Base-by-base conservation (phyloP, 2,329 filamentous ascomycete genomes). In the Colletotrichum sp. region DNA sequence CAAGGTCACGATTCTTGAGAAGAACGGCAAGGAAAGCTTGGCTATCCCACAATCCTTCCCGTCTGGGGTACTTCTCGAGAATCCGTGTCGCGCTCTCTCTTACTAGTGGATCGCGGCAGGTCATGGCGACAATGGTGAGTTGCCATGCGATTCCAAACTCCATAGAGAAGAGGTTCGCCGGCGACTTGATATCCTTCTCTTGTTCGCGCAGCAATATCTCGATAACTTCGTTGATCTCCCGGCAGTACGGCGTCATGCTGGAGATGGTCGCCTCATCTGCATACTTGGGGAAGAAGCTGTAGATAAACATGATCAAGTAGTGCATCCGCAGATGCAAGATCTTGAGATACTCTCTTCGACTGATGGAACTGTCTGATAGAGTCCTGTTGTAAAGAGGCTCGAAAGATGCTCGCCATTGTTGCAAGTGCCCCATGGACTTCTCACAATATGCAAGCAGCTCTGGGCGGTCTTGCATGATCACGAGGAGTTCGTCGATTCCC, bases 111-210 rank as follows among this genome's bases (percentile, higher is more conserved):
- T 87, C 85, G 9, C 86, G 83, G 62, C 86, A 88, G 8, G 83
- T 85, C 79, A 86, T 85, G 0, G 86, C 81, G 5, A 84, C 83
- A 6, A 87, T 78, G 28, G 87, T 86, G 6, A 89, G 80, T 1
- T 86, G 86, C 86, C 87, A 87, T 8, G 86, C 87, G 79, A 86
- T 87, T 1, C 87, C 87, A 4, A 86, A 84, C 73, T 88, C 87
- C 85, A 88, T 86, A 1, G 87, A 83, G 74, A 88, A 88, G 67
- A 82, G 82, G 15, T 83, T 82, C 13, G 81, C 79, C 30, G 78
- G 77, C 44, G n/a, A 68, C 59, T 49, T 57, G 28, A 75, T 49
- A 13, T 36, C 68, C 3, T 59, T 63, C 16, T 79, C 79, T 71
- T 81, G 79, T 67, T 77, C 77, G 2, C 76, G 67, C 28, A 88